These are phyloP conservation scores for Logfia minima DNA, from an alignment of 129 eudicot genomes.

Conservation along the genomic window DNA sequence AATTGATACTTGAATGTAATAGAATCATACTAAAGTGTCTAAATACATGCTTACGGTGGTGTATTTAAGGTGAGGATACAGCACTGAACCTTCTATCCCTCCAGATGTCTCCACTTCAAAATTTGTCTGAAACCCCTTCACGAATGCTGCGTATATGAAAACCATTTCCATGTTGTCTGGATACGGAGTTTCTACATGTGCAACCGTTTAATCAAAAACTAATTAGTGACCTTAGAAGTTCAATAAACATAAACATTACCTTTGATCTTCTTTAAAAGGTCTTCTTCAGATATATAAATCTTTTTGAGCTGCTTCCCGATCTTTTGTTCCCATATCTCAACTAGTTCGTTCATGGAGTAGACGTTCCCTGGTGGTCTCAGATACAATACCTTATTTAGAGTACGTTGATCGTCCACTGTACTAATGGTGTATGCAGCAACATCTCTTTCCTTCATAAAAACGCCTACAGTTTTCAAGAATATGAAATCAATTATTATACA, in stretches of 20 bases:
- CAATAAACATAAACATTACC: slow-evolving; percentile 39
- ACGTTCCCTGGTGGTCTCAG: slow-evolving; percentile 79
- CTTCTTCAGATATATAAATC: slow-evolving; percentile 57
- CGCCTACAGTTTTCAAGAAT: slow-evolving; percentile 39
- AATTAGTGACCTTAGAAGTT: not conserved
- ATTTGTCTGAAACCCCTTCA: slow-evolving; percentile 81
- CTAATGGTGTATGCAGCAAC: slow-evolving; percentile 81
- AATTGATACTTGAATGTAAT: not conserved
- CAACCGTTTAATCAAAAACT: not conserved
- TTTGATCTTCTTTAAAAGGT: slow-evolving; percentile 66
- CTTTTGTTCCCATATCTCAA: slow-evolving; percentile 75
- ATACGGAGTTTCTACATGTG: slow-evolving; percentile 62
- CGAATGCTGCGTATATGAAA: slow-evolving; percentile 75
- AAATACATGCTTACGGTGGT: slow-evolving; percentile 61
- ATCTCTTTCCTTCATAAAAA: slow-evolving; percentile 74
- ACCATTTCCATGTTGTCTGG: slow-evolving; percentile 77
- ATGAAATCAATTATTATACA: not conserved
- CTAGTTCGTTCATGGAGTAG: slow-evolving; percentile 74
- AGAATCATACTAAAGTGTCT: slow-evolving; percentile 52
- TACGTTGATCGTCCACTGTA: slow-evolving; percentile 79
- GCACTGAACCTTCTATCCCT: slow-evolving; percentile 73
- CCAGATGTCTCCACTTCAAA: slow-evolving; percentile 58
- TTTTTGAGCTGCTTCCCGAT: slow-evolving; percentile 63
- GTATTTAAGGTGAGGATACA: slow-evolving; percentile 70
- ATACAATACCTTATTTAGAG: slow-evolving; percentile 62